Conservation (phyloP, 345 rosid species). For the Balakata baccata region DNA sequence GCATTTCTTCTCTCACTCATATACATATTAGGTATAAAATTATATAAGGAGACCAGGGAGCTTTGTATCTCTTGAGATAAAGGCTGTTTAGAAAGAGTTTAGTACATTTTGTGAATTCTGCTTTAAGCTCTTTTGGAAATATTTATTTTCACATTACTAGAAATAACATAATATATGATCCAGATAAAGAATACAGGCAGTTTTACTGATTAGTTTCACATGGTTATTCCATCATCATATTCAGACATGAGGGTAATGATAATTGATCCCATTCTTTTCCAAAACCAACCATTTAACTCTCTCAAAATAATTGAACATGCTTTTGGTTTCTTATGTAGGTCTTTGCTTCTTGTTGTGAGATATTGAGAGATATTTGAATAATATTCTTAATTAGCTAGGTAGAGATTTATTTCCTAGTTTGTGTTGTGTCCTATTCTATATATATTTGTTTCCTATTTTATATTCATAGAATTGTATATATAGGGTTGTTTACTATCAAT, state of each 20-base stretch:
- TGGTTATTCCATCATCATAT: neutral
- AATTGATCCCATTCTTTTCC: neutral
- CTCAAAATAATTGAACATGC: neutral
- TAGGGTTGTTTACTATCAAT: too few relatives aligned
- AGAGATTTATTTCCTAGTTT: too few relatives aligned
- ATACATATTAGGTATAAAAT: neutral
- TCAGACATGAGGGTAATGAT: neutral
- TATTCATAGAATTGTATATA: too few relatives aligned
- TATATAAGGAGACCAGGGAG: slow-evolving; percentile 9
- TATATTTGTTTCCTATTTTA: too few relatives aligned
- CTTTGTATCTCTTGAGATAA: neutral
- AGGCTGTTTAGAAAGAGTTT: neutral
- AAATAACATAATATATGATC: neutral
- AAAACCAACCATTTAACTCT: neutral
- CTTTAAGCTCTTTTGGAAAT: neutral
- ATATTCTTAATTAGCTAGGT: too few relatives aligned
- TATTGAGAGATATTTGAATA: too few relatives aligned
- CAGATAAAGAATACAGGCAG: neutral
- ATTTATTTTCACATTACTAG: neutral
- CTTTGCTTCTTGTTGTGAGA: too few relatives aligned
- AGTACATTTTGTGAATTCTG: neutral
- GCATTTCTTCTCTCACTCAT: too few relatives aligned
- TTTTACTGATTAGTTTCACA: neutral
- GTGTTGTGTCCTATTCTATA: too few relatives aligned
- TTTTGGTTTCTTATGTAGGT: neutral